Conservation (phyloP, 345 rosid species). For the Citrus unshiu region DNA sequence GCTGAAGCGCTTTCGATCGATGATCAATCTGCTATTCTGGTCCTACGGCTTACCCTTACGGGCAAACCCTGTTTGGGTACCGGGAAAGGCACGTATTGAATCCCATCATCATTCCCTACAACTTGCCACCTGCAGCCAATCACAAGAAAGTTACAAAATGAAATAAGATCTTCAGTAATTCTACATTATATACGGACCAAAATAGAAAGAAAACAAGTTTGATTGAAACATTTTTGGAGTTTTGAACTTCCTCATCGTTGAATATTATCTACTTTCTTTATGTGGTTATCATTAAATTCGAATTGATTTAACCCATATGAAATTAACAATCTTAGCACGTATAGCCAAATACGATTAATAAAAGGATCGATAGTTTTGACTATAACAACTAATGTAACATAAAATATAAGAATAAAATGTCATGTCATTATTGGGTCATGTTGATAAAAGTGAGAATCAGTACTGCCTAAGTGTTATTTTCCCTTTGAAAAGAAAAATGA, state of each 20-base stretch:
- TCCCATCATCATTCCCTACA: conserved; percentile 63
- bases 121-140: conserved; percentile 70
- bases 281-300: neutral
- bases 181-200: neutral
- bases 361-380: neutral
- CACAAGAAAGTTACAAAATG: neutral
- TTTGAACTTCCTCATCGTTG: conserved; percentile 2
- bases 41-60: conserved; percentile 43
- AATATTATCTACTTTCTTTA: neutral
- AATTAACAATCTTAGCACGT: neutral
- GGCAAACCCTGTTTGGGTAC: conserved; percentile 89
- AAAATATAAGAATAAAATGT: neutral
- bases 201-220: neutral
- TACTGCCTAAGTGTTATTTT: no score
- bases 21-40: conserved; percentile 8
- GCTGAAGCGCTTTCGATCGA: neutral
- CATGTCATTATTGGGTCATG: no score
- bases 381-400: neutral
- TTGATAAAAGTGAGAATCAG: no score
- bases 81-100: conserved; percentile 93
- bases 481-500: conserved; percentile 1
- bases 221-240: neutral
- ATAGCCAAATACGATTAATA: neutral
- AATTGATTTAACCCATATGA: neutral
- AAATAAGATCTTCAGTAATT: neutral